Evolutionary conservation across 495 filamentous ascomycete species (phyloP), one percentile per base, ranked within the genome.

Genomic region (Penicillium samsonianum): DNA sequence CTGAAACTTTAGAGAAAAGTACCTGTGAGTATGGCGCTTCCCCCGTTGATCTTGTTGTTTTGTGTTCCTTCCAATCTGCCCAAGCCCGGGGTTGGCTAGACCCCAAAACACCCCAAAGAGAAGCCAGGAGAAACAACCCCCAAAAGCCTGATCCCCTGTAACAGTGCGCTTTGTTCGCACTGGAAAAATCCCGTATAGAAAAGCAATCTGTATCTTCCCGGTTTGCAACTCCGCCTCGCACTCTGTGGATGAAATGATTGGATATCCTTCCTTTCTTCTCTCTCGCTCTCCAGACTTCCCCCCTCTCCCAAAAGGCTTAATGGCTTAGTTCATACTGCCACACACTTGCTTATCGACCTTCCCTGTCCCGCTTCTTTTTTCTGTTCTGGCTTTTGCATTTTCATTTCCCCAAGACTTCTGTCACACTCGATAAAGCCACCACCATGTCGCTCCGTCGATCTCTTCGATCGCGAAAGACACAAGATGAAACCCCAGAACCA

Each of bases 371-470:
- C 50, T 45, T 54, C 49, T 28, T 49, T 53, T 41, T 55, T 38
- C 44, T 30, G 28, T 19, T 42, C 44, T 33, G 22, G 33, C 31
- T 31, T 45, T 28, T 58, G 47, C 47, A 50, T 20, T 40, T 31
- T 26, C 20, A n/a, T 19, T 47, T 51, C 10, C 28, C 23, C 20
- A 57, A 23, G 42, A 16, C 11, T 16, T 20, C 35, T 49, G 26
- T 43, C 40, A 49, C 52, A 50, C 31, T 33, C n/a, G 38, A 8
- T 44, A 44, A 55, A 35, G 31, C 60, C 44, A 26, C 41, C 52
- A 73, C 48, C 49, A 83, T 84, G 82, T 67, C 76, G 49, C 62
- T 72, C 40, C 77, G 80, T 57, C 79, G 80, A 48, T 74, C 79
- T 44, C 74, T 79, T 55, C 81, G 82, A 63, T 73, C 76, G 60